These are phyloP conservation scores for Bimuria novae-zelandiae DNA, from an alignment of 2,329 filamentous ascomycete species.

Conservation along the genomic window DNA sequence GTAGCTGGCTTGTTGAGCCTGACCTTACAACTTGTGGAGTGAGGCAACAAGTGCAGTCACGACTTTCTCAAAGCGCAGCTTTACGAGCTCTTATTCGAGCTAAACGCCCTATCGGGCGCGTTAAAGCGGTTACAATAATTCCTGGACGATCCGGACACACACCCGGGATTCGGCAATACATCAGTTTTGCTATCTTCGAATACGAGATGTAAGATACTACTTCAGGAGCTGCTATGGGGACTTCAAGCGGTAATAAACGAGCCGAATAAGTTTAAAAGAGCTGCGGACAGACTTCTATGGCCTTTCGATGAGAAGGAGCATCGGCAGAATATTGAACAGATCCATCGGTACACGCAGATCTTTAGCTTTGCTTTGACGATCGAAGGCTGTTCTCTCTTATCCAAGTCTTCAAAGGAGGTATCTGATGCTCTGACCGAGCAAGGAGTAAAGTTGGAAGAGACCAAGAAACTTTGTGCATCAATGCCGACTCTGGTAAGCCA, in stretches of 20 bases:
- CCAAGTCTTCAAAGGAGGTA: conserved; percentile 7
- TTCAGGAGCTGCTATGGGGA: conserved; percentile 6
- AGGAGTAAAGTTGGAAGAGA: conserved; percentile 7
- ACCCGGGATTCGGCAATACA: neutral
- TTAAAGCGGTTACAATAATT: conserved; percentile 7
- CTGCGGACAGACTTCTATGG: conserved; percentile 5
- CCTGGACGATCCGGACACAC: neutral
- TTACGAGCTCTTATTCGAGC: conserved; percentile 10
- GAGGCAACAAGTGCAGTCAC: neutral
- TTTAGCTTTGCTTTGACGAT: conserved; percentile 11
- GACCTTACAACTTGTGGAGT: conserved; percentile 9
- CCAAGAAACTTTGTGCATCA: neutral
- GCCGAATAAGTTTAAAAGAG: conserved; percentile 6
- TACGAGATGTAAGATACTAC: conserved; percentile 3
- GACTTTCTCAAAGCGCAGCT: neutral
- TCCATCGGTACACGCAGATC: conserved; percentile 9
- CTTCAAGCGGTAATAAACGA: neutral
- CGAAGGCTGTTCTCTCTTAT: conserved; percentile 7
- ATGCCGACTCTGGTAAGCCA: neutral
- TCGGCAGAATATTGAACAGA: conserved; percentile 2
- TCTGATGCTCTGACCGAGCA: neutral
- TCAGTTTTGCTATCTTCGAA: conserved; percentile 6
- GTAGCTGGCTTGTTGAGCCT: conserved; percentile 12
- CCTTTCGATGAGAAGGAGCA: conserved; percentile 12
- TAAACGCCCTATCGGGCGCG: conserved; percentile 4